phyloP scores from a whole-genome alignment of 2,329 filamentous ascomycete genomes.

The Ceratocystis ficicola region DNA sequence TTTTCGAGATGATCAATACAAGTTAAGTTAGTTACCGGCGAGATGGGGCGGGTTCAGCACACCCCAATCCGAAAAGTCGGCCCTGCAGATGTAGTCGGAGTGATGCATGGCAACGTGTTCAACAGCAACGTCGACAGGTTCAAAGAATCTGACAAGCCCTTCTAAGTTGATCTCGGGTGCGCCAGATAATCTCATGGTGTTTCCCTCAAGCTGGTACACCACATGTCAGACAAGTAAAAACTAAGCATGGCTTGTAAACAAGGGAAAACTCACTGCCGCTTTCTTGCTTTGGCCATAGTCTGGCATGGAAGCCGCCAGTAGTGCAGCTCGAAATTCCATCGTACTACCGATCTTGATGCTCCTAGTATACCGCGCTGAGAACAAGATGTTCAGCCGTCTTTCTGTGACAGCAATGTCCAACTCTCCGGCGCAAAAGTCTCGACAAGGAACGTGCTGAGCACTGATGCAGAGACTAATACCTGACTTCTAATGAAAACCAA shows the following conservation, averaged over 20 bases:
- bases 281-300: conserved; percentile 47
- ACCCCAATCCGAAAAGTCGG: conserved; percentile 48
- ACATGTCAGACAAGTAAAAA: not conserved
- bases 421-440: not conserved
- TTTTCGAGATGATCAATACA: conserved; percentile 48
- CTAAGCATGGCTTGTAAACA: not conserved
- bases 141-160: conserved; percentile 39
- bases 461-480: not conserved
- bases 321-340: not conserved
- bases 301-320: conserved; percentile 34
- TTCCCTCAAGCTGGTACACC: conserved; percentile 27
- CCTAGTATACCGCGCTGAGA: no score
- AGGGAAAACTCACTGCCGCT: conserved; percentile 38
- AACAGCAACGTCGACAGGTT: conserved; percentile 25
- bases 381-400: not conserved
- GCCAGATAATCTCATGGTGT: conserved; percentile 47
- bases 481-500: not conserved
- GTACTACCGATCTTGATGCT: not conserved
- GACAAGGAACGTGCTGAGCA: not conserved
- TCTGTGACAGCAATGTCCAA: not conserved
- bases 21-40: conserved; percentile 56
- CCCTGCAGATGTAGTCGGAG: conserved; percentile 53
- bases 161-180: conserved; percentile 46
- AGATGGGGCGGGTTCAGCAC: conserved; percentile 39
- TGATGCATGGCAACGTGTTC: conserved; percentile 47